Conservation (phyloP, 257 asterid species). For the Solanum pinnatisectum region DNA sequence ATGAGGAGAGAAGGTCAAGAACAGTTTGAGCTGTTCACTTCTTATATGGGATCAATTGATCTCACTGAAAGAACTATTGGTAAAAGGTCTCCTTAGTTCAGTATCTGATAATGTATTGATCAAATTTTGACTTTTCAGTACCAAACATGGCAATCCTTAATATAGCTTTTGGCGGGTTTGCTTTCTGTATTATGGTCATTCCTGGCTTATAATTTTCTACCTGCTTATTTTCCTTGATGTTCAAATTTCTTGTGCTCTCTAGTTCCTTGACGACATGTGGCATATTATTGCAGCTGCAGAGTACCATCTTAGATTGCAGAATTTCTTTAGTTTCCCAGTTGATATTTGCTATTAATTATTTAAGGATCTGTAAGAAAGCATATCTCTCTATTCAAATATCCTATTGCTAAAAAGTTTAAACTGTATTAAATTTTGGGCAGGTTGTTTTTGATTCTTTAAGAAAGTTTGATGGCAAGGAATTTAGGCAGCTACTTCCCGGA, state of each 20-base stretch:
- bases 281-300: background rate
- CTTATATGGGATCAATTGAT: background rate
- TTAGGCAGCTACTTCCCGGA: slow-evolving; percentile 88
- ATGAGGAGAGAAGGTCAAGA: background rate
- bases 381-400: background rate
- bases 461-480: slow-evolving; percentile 93
- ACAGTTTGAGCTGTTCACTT: background rate
- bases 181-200: background rate
- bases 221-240: background rate
- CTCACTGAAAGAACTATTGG: background rate
- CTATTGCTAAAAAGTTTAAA: background rate
- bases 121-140: background rate
- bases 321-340: background rate
- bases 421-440: slow-evolving; percentile 32
- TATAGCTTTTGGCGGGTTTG: background rate
- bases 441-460: slow-evolving; percentile 88
- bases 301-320: background rate
- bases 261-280: background rate
- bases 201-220: background rate
- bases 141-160: background rate
- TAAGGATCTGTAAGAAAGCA: background rate
- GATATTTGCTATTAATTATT: background rate
- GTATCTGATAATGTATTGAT: background rate
- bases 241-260: background rate
- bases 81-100: background rate